Evolutionary conservation across 768 basidiomycete genomes (phyloP).

Genomic region (Daedaleopsis nitida): DNA sequence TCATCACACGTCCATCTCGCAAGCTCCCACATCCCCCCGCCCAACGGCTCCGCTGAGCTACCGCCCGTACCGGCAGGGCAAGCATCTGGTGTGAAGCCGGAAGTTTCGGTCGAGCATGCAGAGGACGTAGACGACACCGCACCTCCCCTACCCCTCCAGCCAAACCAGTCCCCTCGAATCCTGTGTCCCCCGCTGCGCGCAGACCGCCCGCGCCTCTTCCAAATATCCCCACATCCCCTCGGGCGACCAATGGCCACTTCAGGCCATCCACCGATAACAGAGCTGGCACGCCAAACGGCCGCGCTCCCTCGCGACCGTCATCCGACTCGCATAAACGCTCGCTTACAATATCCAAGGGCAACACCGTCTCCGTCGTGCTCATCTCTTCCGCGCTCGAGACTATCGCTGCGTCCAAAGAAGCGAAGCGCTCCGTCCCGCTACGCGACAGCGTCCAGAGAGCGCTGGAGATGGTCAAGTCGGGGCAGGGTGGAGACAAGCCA

Average conservation of each 20-base stretch:
- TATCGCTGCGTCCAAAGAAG: conserved; percentile 86
- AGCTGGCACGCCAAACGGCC: conserved; percentile 22
- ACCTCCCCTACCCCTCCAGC: conserved; percentile 28
- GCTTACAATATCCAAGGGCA: conserved; percentile 51
- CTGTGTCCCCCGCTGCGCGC: conserved; percentile 23
- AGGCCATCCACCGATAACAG: conserved; percentile 16
- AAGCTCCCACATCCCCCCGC: conserved; percentile 4
- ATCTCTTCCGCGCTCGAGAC: conserved; percentile 85
- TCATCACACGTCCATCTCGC: not conserved
- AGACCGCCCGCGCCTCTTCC: conserved; percentile 17
- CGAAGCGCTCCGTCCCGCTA: conserved; percentile 77
- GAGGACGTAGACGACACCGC: conserved; percentile 5
- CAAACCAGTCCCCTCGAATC: conserved; percentile 19
- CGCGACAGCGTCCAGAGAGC: conserved; percentile 83
- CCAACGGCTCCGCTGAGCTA: not conserved
- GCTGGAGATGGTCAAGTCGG: conserved; percentile 76
- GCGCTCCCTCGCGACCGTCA: conserved; percentile 24
- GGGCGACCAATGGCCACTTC: conserved; percentile 10
- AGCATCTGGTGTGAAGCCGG: not conserved
- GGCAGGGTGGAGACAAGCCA: conserved; percentile 74
- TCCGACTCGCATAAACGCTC: conserved; percentile 36
- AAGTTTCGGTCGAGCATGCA: not conserved
- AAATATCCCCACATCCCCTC: conserved; percentile 17
- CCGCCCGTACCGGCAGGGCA: conserved; percentile 1
- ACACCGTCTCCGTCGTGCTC: conserved; percentile 76